A percentile compares a stretch with the other conserved stretches of the same genome.
Conservation (phyloP, 805 yeast genomes). For the Lachancea lanzarotensis region DNA sequence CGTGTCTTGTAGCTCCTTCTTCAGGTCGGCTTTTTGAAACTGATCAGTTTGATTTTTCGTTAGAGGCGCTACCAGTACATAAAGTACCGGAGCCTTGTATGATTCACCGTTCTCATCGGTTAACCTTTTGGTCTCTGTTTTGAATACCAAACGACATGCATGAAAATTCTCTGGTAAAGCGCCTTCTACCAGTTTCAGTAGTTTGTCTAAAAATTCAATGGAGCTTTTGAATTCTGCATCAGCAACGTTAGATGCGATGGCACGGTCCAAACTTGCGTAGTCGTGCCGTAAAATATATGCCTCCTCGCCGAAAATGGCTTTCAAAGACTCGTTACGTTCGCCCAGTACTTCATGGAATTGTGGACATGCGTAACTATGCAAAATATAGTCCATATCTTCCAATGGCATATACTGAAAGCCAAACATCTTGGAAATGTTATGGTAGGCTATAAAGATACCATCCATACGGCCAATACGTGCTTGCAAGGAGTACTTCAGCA, state of each 20-base stretch:
- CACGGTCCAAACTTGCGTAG: conserved; percentile 14
- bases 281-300: conserved; percentile 18
- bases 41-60: conserved; percentile 22
- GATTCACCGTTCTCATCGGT: neutral
- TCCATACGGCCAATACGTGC: conserved; percentile 96
- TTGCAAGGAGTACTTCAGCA: conserved; percentile 81
- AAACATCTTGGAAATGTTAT: conserved; percentile 70
- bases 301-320: conserved; percentile 19
- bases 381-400: conserved; percentile 57
- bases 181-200: conserved; percentile 36
- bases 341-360: conserved; percentile 13
- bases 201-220: conserved; percentile 42
- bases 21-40: conserved; percentile 14
- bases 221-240: conserved; percentile 62
- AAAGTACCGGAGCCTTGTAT: conserved; percentile 25
- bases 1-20: conserved; percentile 8
- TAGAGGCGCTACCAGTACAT: conserved; percentile 32
- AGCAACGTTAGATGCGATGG: conserved; percentile 41
- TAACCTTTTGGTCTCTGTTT: conserved; percentile 11
- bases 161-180: conserved; percentile 26
- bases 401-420: conserved; percentile 88
- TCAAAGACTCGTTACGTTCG: conserved; percentile 11
- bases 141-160: conserved; percentile 35
- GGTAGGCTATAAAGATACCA: conserved; percentile 90
- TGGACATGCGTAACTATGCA: conserved; percentile 42